phyloP scores from a whole-genome alignment of 768 basidiomycete genomes.

The Suillus spraguei region DNA sequence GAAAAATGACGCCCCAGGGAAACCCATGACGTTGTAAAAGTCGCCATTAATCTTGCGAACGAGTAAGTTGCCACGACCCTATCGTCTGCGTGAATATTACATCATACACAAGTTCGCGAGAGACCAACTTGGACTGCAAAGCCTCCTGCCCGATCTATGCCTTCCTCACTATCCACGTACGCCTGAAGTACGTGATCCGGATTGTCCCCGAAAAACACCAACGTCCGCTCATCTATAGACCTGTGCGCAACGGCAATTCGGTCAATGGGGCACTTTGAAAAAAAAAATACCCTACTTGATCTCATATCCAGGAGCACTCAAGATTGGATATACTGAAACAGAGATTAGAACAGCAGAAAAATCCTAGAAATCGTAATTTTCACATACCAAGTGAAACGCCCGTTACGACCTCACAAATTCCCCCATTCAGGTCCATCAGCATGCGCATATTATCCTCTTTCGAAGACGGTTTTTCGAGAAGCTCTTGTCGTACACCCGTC shows the following conservation, averaged over 20 bases:
- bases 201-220: slow-evolving; percentile 78
- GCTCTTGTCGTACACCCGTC: slow-evolving; percentile 56
- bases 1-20: slow-evolving; percentile 87
- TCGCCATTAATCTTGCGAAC: slow-evolving; percentile 88
- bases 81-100: slow-evolving; percentile 6
- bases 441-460: slow-evolving; percentile 85
- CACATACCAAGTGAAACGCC: slow-evolving; percentile 78
- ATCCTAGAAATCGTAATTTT: background rate
- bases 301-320: slow-evolving; percentile 75
- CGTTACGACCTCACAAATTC: slow-evolving; percentile 89
- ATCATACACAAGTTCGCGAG: background rate
- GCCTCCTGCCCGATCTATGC: slow-evolving; percentile 87
- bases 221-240: slow-evolving; percentile 79
- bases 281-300: slow-evolving; percentile 50
- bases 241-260: slow-evolving; percentile 42
- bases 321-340: slow-evolving; percentile 65
- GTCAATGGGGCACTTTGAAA: slow-evolving; percentile 5
- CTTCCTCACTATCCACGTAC: slow-evolving; percentile 86
- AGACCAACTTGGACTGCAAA: slow-evolving; percentile 85
- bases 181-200: slow-evolving; percentile 61
- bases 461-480: slow-evolving; percentile 85
- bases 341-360: background rate
- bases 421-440: slow-evolving; percentile 86
- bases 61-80: slow-evolving; percentile 83
- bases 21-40: slow-evolving; percentile 90